Evolutionary conservation across 1,284 basidiomycete genomes (phyloP).

Genomic region (Jaminaea rosea): DNA sequence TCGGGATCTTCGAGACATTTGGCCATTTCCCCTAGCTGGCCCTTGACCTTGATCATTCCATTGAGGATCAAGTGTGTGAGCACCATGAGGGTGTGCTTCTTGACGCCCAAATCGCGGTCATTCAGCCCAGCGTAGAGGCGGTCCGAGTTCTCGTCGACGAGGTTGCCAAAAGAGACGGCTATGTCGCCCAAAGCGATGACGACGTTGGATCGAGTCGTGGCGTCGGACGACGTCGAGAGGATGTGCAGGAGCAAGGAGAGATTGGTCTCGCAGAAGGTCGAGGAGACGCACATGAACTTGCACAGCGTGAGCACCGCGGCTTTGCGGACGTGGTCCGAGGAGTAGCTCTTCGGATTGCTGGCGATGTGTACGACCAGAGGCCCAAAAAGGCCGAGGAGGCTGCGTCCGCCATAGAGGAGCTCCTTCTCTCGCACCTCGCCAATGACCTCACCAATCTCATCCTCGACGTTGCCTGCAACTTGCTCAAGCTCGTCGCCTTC

Average conservation of each 20-base stretch:
- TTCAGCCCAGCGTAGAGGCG: conserved; percentile 87
- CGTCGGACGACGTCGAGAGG: conserved; percentile 77
- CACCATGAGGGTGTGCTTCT: conserved; percentile 99
- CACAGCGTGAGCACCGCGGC: conserved; percentile 81
- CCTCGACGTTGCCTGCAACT: conserved; percentile 93
- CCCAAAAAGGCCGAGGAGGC: conserved; percentile 74
- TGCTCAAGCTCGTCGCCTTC: conserved; percentile 67
- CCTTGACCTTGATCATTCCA: conserved; percentile 99
- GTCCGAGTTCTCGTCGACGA: conserved; percentile 94
- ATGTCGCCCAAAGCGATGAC: conserved; percentile 96
- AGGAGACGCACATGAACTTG: conserved; percentile 93
- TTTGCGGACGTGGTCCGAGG: conserved; percentile 62
- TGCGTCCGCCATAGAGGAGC: conserved; percentile 70
- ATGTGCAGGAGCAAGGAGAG: conserved; percentile 84
- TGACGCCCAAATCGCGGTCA: conserved; percentile 77
- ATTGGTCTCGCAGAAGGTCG: conserved; percentile 83
- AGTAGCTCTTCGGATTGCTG: conserved; percentile 53
- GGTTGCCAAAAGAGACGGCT: conserved; percentile 87
- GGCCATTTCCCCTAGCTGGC: conserved; percentile 97
- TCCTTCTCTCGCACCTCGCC: conserved; percentile 75
- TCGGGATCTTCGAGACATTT: conserved; percentile 96
- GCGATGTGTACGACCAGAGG: conserved; percentile 84
- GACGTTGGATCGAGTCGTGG: conserved; percentile 84
- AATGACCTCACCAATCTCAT: conserved; percentile 91
- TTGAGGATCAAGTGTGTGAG: conserved; percentile 93